A percentile compares a stretch with the other conserved stretches of the same genome.
These are phyloP conservation scores for Cordyceps fumosorosea DNA, from an alignment of 2,329 filamentous ascomycete species.

Conservation along the genomic window DNA sequence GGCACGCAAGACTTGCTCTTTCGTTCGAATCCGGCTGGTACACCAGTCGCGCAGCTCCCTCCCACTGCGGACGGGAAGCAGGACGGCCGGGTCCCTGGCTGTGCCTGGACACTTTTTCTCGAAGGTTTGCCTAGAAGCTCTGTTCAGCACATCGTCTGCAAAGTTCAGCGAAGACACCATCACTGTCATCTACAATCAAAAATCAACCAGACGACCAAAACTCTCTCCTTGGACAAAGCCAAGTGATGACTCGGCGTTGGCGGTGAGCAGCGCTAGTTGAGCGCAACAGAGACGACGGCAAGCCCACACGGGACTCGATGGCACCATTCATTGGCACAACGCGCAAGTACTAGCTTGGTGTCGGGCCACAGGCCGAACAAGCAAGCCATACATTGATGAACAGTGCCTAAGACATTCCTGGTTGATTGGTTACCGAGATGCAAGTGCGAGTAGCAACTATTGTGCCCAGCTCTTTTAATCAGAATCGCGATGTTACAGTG, in stretches of 20 bases:
- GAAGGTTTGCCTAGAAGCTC: neutral
- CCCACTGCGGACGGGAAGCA: neutral
- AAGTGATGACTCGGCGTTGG: neutral
- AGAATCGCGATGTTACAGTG: neutral
- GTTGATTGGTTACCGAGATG: neutral
- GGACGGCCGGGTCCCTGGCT: neutral
- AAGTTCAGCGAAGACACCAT: neutral
- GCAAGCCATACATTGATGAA: neutral
- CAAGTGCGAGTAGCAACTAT: too few relatives aligned
- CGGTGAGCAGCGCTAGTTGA: neutral
- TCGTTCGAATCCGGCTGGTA: neutral
- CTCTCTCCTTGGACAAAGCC: neutral
- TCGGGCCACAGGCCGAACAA: neutral
- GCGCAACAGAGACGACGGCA: neutral
- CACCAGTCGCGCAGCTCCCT: neutral
- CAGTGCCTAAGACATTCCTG: neutral
- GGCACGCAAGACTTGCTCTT: neutral
- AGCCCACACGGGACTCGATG: neutral
- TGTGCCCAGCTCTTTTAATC: neutral
- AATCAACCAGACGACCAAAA: neutral
- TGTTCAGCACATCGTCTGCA: neutral
- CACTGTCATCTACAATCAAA: neutral
- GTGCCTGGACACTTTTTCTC: neutral
- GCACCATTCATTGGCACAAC: conserved; percentile 1
- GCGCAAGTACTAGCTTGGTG: neutral